Base-by-base conservation (phyloP, 2,329 filamentous ascomycete species). In the Fusarium denticulatum region DNA sequence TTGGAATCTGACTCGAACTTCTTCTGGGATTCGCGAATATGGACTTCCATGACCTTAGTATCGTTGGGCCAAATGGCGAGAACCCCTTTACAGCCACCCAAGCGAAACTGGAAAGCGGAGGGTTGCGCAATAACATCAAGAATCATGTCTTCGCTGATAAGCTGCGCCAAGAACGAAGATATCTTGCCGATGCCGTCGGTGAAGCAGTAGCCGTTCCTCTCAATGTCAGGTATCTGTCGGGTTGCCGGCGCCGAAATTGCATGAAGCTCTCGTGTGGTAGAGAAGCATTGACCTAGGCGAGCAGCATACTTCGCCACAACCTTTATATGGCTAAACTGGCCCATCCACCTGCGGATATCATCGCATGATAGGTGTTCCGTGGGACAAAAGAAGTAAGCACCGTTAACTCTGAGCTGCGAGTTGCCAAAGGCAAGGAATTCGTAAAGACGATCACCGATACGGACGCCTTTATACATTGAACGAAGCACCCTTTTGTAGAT, bases 141-240 rank as follows among this genome's bases (percentile, higher is more conserved):
- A 2, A 88, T 87, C 69, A 97, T 89, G 72, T 96, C 92, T 20
- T 89, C 84, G 14, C 91, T 88, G 49, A 97, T 90, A 82, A 96
- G 89, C 34, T 90, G 85, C 1, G 95, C 93, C 28, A 97, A 85
- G 67, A 94, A 91, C 1, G 82, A 83, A 0, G 96, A 98, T n/a
- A 99, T 94, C 79, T 94, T 97, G 3, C 96, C 96, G 7, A 98
- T 93, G 0, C 96, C 96, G 78, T 99, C 96, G 0, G 93, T 96
- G 80, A 98, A 99, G 68, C 86, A 92, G 78, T 90, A 91, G 0
- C 86, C 88, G 52, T 93, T 90, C 5, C 87, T 86, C 66, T 90
- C 85, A 26, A 98, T 88, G 73, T 98, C 96, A 1, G 86, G 81
- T 37, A 96, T 93, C 8, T 85, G 89, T 10, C 85, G 85, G 18